Percentiles rank a stretch among this genome's conserved stretches.
Evolutionary conservation across 2,329 filamentous ascomycete genomes (phyloP).

Genomic region (Drechslerella dactyloides): DNA sequence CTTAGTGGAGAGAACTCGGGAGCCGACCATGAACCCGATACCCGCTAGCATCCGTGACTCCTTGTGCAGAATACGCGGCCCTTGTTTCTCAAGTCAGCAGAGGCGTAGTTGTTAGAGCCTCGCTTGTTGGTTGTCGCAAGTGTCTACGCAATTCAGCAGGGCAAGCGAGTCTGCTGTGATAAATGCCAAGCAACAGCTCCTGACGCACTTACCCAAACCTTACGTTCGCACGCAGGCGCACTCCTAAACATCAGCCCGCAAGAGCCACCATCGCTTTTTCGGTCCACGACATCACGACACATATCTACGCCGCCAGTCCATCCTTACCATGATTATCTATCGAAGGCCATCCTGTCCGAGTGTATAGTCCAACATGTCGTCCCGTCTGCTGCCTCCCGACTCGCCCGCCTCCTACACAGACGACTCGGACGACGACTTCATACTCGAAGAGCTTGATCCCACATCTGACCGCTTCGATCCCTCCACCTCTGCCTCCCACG

Average conservation of each 20-base stretch:
- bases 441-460: constrained; percentile 80
- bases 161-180: too few relatives aligned
- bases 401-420: constrained; percentile 69
- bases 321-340: constrained; percentile 27
- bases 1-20: too few relatives aligned
- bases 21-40: too few relatives aligned
- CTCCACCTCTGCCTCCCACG: constrained; percentile 42
- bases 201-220: constrained; percentile 15
- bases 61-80: too few relatives aligned
- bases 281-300: constrained; percentile 18
- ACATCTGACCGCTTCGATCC: constrained; percentile 55
- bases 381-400: constrained; percentile 62
- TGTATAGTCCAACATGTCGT: constrained; percentile 41
- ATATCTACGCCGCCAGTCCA: neutral
- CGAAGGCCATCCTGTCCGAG: constrained; percentile 5
- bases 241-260: constrained; percentile 13
- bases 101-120: neutral
- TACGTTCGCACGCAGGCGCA: constrained; percentile 9
- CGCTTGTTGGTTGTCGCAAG: constrained; percentile 35
- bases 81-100: too few relatives aligned
- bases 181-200: constrained; percentile 25
- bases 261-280: too few relatives aligned
- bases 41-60: too few relatives aligned
- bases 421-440: constrained; percentile 76
- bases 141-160: constrained; percentile 33